These are phyloP conservation scores for Trypanosoma mega DNA, from an alignment of 208 protist genomes.

Conservation along the genomic window DNA sequence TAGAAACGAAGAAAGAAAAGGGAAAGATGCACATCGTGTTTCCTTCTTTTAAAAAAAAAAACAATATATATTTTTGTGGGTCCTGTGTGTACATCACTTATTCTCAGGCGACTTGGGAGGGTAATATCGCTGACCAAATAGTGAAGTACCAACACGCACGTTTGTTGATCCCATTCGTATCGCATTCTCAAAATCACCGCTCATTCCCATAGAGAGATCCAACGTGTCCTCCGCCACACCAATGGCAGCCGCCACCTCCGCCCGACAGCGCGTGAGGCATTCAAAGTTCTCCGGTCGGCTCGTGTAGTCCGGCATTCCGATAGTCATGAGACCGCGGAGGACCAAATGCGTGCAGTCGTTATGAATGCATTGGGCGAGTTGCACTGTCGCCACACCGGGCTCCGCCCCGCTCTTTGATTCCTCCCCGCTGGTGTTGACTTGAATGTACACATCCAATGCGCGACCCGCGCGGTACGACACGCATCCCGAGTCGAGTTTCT, in stretches of 20 bases:
- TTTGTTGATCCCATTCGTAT: slow-evolving; percentile 93
- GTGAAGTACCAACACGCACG: slow-evolving; percentile 93
- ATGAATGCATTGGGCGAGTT: slow-evolving; percentile 72
- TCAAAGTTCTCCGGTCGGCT: slow-evolving; percentile 84
- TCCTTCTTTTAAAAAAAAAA: neutral
- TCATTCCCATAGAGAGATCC: slow-evolving; percentile 97
- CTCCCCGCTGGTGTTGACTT: slow-evolving; percentile 96
- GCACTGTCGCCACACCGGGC: slow-evolving; percentile 59
- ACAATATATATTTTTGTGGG: neutral
- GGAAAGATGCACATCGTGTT: too few species aligned
- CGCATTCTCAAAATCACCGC: slow-evolving; percentile 92
- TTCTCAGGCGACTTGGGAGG: slow-evolving; percentile 36
- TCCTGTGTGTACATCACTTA: neutral
- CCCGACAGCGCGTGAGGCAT: slow-evolving; percentile 67
- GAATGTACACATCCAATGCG: slow-evolving; percentile 87
- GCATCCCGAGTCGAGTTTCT: slow-evolving; percentile 82
- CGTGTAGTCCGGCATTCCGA: slow-evolving; percentile 91
- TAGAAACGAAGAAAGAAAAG: too few species aligned
- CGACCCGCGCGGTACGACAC: slow-evolving; percentile 44
- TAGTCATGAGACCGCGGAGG: slow-evolving; percentile 96
- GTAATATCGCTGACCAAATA: slow-evolving; percentile 95
- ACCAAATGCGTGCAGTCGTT: slow-evolving; percentile 74
- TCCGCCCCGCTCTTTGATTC: slow-evolving; percentile 90
- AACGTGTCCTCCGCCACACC: slow-evolving; percentile 41
- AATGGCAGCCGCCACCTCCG: slow-evolving; percentile 60